A percentile compares a stretch with the other conserved stretches of the same genome.
These are phyloP conservation scores for Neonectria punicea DNA, from an alignment of 2,329 filamentous ascomycete species.

Conservation along the genomic window DNA sequence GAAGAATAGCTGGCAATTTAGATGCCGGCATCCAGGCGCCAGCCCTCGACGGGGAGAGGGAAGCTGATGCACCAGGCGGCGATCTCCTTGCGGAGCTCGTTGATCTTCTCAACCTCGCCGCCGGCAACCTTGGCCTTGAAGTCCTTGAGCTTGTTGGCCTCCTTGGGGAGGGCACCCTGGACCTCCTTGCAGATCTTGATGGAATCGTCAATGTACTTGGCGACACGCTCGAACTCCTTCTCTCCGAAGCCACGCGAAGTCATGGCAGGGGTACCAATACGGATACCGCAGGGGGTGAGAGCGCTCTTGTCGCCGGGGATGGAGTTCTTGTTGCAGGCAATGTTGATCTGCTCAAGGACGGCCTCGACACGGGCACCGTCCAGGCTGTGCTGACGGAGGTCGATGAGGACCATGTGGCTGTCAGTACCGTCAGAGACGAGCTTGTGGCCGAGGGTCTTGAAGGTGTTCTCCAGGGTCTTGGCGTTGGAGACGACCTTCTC, in stretches of 20 bases:
- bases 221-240: constrained; percentile 92
- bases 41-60: constrained; percentile 88
- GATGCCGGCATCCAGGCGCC: constrained; percentile 69
- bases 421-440: constrained; percentile 96
- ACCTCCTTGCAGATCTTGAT: constrained; percentile 92
- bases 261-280: constrained; percentile 98
- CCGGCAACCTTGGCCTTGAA: constrained; percentile 92
- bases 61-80: constrained; percentile 86
- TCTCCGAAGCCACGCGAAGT: constrained; percentile 93
- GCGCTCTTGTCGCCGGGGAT: constrained; percentile 98
- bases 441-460: constrained; percentile 91
- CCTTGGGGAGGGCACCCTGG: constrained; percentile 87
- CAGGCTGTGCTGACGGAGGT: constrained; percentile 86
- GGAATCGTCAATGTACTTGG: constrained; percentile 85
- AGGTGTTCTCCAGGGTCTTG: constrained; percentile 85
- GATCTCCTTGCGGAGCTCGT: constrained; percentile 89
- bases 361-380: constrained; percentile 97
- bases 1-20: constrained; percentile 49
- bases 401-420: constrained; percentile 96
- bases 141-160: constrained; percentile 99
- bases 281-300: constrained; percentile 91
- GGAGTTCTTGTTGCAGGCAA: constrained; percentile 99
- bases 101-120: constrained; percentile 84
- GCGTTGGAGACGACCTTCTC: constrained; percentile 92
- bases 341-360: constrained; percentile 97